A percentile compares a stretch with the other conserved stretches of the same genome.
Conservation (phyloP, 352 stramenopile genomes). For the Phytophthora tubulina region DNA sequence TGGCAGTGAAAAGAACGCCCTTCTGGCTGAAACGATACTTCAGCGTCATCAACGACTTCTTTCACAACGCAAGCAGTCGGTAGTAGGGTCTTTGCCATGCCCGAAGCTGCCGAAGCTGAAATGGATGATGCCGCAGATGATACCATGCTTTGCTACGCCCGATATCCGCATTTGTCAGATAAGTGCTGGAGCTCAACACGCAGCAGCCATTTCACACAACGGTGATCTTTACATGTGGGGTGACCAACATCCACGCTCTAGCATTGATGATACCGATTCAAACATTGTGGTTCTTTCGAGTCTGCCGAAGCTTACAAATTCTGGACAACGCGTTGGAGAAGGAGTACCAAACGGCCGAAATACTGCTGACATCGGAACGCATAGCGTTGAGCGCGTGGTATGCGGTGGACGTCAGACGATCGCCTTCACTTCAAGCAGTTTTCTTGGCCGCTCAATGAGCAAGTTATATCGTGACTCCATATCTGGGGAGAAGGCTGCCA, state of each 20-base stretch:
- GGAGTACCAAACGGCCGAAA: neutral
- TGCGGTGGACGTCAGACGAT: slow-evolving; percentile 62
- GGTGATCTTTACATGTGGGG: slow-evolving; percentile 95
- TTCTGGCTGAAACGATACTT: slow-evolving; percentile 53
- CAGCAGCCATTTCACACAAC: slow-evolving; percentile 81
- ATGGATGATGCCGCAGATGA: slow-evolving; percentile 58
- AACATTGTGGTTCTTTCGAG: slow-evolving; percentile 20
- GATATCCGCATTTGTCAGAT: slow-evolving; percentile 62
- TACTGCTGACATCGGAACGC: slow-evolving; percentile 29
- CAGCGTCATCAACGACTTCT: slow-evolving; percentile 52
- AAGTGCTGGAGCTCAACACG: slow-evolving; percentile 89
- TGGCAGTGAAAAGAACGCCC: slow-evolving; percentile 29
- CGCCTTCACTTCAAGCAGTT: slow-evolving; percentile 59
- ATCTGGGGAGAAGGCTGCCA: neutral
- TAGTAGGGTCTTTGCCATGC: neutral
- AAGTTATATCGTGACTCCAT: slow-evolving; percentile 39
- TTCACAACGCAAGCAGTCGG: slow-evolving; percentile 13
- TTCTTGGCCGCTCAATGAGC: slow-evolving; percentile 56
- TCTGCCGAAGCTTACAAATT: slow-evolving; percentile 39
- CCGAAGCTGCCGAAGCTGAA: slow-evolving; percentile 38
- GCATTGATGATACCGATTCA: slow-evolving; percentile 3
- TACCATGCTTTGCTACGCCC: slow-evolving; percentile 50
- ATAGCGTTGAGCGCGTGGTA: slow-evolving; percentile 56
- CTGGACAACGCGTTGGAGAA: slow-evolving; percentile 16
- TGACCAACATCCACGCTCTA: slow-evolving; percentile 10